Conservation (phyloP, 257 asterid species). For the Petrea volubilis region DNA sequence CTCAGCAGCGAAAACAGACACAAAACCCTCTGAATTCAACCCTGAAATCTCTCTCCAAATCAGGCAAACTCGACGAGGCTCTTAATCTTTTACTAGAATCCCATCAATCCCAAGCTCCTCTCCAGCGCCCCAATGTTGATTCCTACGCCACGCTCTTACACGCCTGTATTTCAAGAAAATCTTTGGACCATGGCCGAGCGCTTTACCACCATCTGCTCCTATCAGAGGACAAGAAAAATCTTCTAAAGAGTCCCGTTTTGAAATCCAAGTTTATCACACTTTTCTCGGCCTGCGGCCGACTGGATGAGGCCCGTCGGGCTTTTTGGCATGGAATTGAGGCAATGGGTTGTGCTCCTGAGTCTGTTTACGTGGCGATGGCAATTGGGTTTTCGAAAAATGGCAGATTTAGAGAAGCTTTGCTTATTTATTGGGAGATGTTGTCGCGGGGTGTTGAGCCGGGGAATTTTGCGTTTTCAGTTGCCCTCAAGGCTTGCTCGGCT, state of each 20-base stretch:
- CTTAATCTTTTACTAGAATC: conserved; percentile 37
- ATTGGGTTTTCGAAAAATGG: conserved; percentile 51
- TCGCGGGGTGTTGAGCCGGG: conserved; percentile 29
- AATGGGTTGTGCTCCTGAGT: conserved; percentile 28
- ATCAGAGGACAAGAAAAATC: conserved; percentile 17
- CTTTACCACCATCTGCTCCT: conserved; percentile 43
- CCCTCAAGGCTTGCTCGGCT: conserved; percentile 45
- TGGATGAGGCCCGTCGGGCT: conserved; percentile 47
- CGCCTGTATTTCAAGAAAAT: conserved; percentile 47
- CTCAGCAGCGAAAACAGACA: conserved; percentile 2
- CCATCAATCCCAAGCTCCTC: conserved; percentile 17
- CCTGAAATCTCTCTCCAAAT: conserved; percentile 42
- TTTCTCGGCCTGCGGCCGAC: conserved; percentile 47
- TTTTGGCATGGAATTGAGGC: conserved; percentile 31
- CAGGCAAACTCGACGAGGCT: conserved; percentile 51
- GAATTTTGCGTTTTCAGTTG: conserved; percentile 42
- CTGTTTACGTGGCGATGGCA: conserved; percentile 52
- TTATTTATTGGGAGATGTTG: conserved; percentile 41
- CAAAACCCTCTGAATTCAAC: conserved; percentile 30
- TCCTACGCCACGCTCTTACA: conserved; percentile 43
- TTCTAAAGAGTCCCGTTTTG: conserved; percentile 36
- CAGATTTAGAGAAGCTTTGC: conserved; percentile 33
- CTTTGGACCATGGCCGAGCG: conserved; percentile 39
- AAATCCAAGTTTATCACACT: conserved; percentile 52
- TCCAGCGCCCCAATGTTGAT: conserved; percentile 12